Base-by-base conservation (phyloP, 805 yeast species). In the Cyberlindnera americana region DNA sequence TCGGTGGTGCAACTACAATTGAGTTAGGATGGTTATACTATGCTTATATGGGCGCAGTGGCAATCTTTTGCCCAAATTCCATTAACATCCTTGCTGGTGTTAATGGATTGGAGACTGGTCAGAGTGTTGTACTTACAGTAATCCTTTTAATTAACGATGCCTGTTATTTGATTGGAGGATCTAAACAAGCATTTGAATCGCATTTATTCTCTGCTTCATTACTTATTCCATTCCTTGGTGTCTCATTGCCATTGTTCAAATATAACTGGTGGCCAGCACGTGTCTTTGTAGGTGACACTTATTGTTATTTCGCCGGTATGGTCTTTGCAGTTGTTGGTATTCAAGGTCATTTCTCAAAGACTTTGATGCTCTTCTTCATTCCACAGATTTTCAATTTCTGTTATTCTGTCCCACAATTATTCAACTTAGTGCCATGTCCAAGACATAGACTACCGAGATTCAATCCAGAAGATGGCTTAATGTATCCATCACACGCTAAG, bases 301-400 rank as follows among this genome's bases (percentile, higher is more conserved):
- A 84, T 68, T 93, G 99, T 65, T 93, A 93, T 64, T 90, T 93
- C 62, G 88, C 96, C 19, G 99, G 99, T 4, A 93, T 93, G 99
- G 95, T 93, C 1, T 89, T 93, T 62, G 99, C 98, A 0, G 93
- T 90, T 19, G 96, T 87, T 22, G 98, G 97, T 1, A 93, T 93
- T 25, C 72, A 87, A 43, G 98, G 98, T 1, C 99, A 93, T 67
- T 93, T 90, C 61, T 87, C 96, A 30, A 93, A 93, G 64, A 93
- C 99, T 0, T 67, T 91, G 50, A 67, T 93, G 62, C 62, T 90
- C 24, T 82, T 93, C 56, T 83, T 93, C 59, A 66, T 87, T 29
- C 98, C 98, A 3, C 99, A 93, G 64, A 85, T 93, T 39, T 62
- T 88, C 64, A 93, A 93, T 60, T 93, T 93, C 52, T 49, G 88